These are phyloP conservation scores for Cinchona pubescens DNA, from an alignment of 257 asterid species.

Conservation along the genomic window DNA sequence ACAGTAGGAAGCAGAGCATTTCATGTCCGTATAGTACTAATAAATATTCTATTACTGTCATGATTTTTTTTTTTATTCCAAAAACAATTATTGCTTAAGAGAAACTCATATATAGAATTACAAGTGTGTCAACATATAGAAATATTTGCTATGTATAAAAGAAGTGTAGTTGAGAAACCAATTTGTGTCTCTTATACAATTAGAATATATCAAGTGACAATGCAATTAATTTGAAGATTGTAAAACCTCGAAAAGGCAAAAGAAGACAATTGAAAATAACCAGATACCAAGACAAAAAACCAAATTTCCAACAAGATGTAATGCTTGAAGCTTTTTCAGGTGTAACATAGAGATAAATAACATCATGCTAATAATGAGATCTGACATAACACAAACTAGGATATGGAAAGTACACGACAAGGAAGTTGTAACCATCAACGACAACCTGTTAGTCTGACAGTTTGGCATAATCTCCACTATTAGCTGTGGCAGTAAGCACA, in stretches of 20 bases:
- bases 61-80: neutral
- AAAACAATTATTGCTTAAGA: neutral
- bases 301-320: neutral
- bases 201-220: neutral
- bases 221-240: neutral
- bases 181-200: too few species aligned
- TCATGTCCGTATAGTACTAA: neutral
- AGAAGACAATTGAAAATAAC: neutral
- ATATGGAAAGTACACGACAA: neutral
- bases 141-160: neutral
- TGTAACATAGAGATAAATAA: neutral
- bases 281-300: neutral
- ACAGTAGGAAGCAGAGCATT: neutral
- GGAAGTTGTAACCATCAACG: neutral
- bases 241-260: neutral
- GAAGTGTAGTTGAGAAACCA: neutral
- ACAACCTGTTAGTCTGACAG: neutral
- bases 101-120: neutral
- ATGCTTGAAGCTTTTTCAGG: neutral
- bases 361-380: neutral
- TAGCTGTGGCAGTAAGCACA: neutral
- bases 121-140: neutral
- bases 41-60: neutral
- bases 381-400: neutral
- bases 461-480: neutral